These are phyloP conservation scores for Lactifluus pinguis DNA, from an alignment of 768 basidiomycete species.

Conservation along the genomic window DNA sequence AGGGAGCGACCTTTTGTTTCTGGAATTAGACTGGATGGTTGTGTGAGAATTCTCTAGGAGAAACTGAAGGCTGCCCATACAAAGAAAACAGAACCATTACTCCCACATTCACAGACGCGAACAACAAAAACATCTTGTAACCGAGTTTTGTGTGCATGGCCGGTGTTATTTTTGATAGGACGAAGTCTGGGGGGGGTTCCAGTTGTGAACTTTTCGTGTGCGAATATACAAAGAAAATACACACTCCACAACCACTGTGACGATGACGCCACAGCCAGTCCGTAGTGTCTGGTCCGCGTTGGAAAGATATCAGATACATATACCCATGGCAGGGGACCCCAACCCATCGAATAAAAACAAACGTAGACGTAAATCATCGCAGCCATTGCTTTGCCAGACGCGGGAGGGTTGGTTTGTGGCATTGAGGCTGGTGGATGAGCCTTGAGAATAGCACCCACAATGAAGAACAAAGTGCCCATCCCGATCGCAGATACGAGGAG, in stretches of 20 bases:
- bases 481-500: conserved; percentile 66
- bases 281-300: conserved; percentile 74
- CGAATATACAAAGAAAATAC: conserved; percentile 22
- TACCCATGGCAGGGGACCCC: conserved; percentile 60
- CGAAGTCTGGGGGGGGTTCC: conserved; percentile 41
- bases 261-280: conserved; percentile 62
- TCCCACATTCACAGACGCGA: conserved; percentile 62
- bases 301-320: conserved; percentile 80
- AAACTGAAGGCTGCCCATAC: conserved; percentile 29
- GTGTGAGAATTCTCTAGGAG: background rate
- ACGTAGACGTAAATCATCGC: conserved; percentile 82
- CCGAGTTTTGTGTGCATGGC: conserved; percentile 50
- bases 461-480: conserved; percentile 76
- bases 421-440: conserved; percentile 50
- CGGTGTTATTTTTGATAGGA: conserved; percentile 64
- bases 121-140: conserved; percentile 72
- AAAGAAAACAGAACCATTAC: conserved; percentile 62
- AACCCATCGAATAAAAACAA: conserved; percentile 82
- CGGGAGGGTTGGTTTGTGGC: conserved; percentile 29
- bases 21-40: conserved; percentile 27
- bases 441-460: conserved; percentile 78
- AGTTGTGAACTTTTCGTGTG: background rate
- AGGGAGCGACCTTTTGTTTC: conserved; percentile 36
- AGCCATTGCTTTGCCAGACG: conserved; percentile 69
- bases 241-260: conserved; percentile 80